Conservation (phyloP, 768 basidiomycete genomes). For the Gyrodon lividus region DNA sequence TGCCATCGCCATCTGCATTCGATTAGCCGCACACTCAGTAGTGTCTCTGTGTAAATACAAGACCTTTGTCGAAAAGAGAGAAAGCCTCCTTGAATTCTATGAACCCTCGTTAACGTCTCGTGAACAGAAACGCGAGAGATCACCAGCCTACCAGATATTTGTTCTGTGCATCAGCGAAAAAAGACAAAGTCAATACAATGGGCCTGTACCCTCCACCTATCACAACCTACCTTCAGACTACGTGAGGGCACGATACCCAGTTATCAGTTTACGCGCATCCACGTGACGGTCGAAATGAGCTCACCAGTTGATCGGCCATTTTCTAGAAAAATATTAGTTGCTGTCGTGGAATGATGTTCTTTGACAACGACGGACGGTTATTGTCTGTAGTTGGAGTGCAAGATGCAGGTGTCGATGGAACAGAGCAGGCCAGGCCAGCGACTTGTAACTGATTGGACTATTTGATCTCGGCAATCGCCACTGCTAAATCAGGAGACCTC, state of each 20-base stretch:
- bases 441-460: conserved; percentile 5
- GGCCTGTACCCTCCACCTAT: not conserved
- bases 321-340: conserved; percentile 19
- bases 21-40: conserved; percentile 1
- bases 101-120: conserved; percentile 3
- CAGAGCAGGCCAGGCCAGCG: conserved; percentile 1
- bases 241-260: conserved; percentile 6
- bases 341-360: not conserved
- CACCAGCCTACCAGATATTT: conserved; percentile 74
- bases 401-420: conserved; percentile 10
- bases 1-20: conserved; percentile 80
- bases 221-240: conserved; percentile 57
- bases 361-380: not conserved
- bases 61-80: conserved; percentile 95
- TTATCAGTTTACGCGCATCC: conserved; percentile 13
- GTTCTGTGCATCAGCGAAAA: conserved; percentile 52
- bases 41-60: not conserved
- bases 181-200: not conserved
- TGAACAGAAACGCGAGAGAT: not conserved
- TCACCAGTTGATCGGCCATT: conserved; percentile 61
- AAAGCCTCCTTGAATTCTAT: conserved; percentile 99
- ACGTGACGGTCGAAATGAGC: conserved; percentile 22
- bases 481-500: conserved; percentile 22
- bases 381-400: conserved; percentile 4
- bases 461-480: conserved; percentile 37